Conservation (phyloP, 1,139 yeast genomes). For the Pichia sorboxylosa region DNA sequence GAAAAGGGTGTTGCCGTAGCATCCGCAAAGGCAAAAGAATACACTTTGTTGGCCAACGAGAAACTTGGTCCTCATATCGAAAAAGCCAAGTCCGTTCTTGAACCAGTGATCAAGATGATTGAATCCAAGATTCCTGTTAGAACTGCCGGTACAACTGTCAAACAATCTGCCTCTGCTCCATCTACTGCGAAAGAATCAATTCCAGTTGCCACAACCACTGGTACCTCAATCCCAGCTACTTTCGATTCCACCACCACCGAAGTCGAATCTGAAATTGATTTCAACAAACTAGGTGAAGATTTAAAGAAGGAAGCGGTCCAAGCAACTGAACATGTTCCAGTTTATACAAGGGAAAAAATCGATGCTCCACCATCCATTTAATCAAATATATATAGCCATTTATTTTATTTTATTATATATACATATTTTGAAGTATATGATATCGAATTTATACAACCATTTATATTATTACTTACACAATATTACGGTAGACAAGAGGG, state of each 20-base stretch:
- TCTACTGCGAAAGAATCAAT: conserved; percentile 16
- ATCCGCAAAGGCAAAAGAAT: conserved; percentile 44
- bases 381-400: neutral
- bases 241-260: conserved; percentile 6
- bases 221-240: conserved; percentile 4
- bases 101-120: conserved; percentile 52
- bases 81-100: conserved; percentile 41
- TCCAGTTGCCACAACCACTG: conserved; percentile 6
- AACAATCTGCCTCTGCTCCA: conserved; percentile 20
- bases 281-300: conserved; percentile 14
- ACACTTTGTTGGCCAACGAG: conserved; percentile 38
- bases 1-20: conserved; percentile 45
- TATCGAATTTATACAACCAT: too few species aligned
- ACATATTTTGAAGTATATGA: too few species aligned
- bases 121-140: conserved; percentile 53
- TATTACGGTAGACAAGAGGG: too few species aligned
- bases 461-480: too few species aligned
- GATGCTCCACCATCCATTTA: conserved; percentile 4
- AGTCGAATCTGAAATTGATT: conserved; percentile 11
- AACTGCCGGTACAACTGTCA: conserved; percentile 65
- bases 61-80: conserved; percentile 37
- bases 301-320: conserved; percentile 11
- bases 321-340: conserved; percentile 5
- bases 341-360: conserved; percentile 7
- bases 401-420: neutral